These are phyloP conservation scores for Colletotrichum falcatum DNA, from an alignment of 2,329 filamentous ascomycete species.

Conservation along the genomic window DNA sequence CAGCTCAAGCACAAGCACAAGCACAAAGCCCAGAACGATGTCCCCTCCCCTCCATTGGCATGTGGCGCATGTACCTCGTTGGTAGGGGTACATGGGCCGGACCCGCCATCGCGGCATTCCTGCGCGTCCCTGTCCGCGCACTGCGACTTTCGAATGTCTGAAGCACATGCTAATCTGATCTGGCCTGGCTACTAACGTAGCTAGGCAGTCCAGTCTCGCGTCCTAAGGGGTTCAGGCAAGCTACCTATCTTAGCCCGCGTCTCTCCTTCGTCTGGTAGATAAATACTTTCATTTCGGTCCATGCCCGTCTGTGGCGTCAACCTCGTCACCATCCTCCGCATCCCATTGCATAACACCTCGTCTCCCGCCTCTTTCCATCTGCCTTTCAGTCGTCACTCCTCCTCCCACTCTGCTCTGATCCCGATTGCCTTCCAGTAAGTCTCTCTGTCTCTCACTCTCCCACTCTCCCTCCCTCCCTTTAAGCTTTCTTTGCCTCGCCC, in stretches of 20 bases:
- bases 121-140: slow-evolving; percentile 30
- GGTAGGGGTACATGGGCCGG: slow-evolving; percentile 33
- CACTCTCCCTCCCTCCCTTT: slow-evolving; percentile 19
- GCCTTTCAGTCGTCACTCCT: slow-evolving; percentile 1
- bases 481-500: slow-evolving; percentile 27
- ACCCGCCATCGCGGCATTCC: slow-evolving; percentile 37
- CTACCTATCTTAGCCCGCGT: slow-evolving; percentile 12
- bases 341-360: slow-evolving; percentile 26
- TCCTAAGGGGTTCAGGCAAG: slow-evolving; percentile 35
- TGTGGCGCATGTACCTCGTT: slow-evolving; percentile 34
- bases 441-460: neutral
- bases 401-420: neutral
- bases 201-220: slow-evolving; percentile 3
- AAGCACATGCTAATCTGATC: slow-evolving; percentile 28
- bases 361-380: slow-evolving; percentile 14
- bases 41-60: slow-evolving; percentile 15
- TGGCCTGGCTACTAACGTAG: slow-evolving; percentile 5
- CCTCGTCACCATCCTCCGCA: slow-evolving; percentile 35
- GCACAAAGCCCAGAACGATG: slow-evolving; percentile 9
- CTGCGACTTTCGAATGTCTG: slow-evolving; percentile 26
- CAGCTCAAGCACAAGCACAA: slow-evolving; percentile 5
- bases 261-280: slow-evolving; percentile 23
- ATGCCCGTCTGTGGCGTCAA: slow-evolving; percentile 37
- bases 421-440: neutral
- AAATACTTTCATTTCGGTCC: slow-evolving; percentile 40